phyloP scores from a whole-genome alignment of 2,329 filamentous ascomycete genomes.

The Colletotrichum ledebouriae region DNA sequence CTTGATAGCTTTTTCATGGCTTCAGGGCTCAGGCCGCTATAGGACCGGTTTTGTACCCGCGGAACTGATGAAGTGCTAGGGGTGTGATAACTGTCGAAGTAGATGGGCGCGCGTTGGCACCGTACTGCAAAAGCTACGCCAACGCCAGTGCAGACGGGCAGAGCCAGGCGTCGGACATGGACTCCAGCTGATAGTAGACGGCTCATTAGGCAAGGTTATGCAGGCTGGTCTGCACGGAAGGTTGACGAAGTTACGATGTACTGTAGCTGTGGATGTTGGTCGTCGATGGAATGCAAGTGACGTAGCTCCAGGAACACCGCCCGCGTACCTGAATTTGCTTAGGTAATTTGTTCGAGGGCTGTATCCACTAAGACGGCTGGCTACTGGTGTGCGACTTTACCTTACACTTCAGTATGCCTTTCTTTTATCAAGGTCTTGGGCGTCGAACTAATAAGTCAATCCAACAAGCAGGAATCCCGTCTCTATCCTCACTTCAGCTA shows the following conservation, averaged over 20 bases:
- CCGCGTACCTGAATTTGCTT: too few relatives aligned
- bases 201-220: slow-evolving; percentile 12
- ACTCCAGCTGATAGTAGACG: slow-evolving; percentile 13
- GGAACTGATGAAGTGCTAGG: background rate
- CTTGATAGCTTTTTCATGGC: slow-evolving; percentile 38
- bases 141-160: slow-evolving; percentile 34
- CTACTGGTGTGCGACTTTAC: too few relatives aligned
- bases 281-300: background rate
- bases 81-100: slow-evolving; percentile 12
- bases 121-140: slow-evolving; percentile 26
- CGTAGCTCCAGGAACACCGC: too few relatives aligned
- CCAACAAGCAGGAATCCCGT: too few relatives aligned
- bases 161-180: slow-evolving; percentile 14
- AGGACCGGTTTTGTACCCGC: slow-evolving; percentile 6
- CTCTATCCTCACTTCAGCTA: too few relatives aligned
- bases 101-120: slow-evolving; percentile 7
- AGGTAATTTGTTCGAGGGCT: too few relatives aligned
- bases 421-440: too few relatives aligned
- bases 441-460: too few relatives aligned
- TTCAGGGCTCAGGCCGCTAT: slow-evolving; percentile 27
- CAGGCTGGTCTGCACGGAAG: background rate
- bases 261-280: background rate
- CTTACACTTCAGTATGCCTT: too few relatives aligned
- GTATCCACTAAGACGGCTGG: too few relatives aligned
- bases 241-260: background rate